Conservation (phyloP, 192 early-diverging fungal species). For the Mortierella hygrophila region DNA sequence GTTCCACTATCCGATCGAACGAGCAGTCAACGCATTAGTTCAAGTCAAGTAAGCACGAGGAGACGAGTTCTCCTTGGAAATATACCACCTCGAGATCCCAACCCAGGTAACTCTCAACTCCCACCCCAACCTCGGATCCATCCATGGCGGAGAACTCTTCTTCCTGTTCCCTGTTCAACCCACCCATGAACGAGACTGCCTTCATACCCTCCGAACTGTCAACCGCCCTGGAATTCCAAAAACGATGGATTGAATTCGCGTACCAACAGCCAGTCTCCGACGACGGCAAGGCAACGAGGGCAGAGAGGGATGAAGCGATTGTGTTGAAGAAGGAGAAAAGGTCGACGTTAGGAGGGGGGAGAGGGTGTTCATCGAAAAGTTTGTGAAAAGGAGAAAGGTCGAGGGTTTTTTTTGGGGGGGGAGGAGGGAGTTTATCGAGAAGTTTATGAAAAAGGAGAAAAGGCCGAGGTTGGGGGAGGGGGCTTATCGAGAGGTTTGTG, state of each 20-base stretch:
- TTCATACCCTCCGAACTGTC: neutral
- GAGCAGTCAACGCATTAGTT: neutral
- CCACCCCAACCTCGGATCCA: slow-evolving; percentile 15
- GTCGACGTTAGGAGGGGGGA: neutral
- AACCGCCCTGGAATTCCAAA: slow-evolving; percentile 22
- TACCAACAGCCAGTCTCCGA: slow-evolving; percentile 5
- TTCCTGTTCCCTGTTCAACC: slow-evolving; percentile 27
- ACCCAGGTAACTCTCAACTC: neutral
- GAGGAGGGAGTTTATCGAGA: too few species aligned
- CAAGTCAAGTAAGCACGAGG: neutral
- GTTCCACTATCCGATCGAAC: slow-evolving; percentile 8
- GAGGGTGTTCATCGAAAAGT: too few species aligned
- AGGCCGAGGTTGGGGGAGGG: neutral
- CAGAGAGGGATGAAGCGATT: slow-evolving; percentile 2
- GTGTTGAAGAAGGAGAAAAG: neutral
- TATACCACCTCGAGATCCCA: slow-evolving; percentile 18
- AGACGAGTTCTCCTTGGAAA: neutral
- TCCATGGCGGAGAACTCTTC: slow-evolving; percentile 25
- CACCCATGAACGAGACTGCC: slow-evolving; percentile 3
- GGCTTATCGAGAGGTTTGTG: neutral
- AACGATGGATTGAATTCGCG: slow-evolving; percentile 26
- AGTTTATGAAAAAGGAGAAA: too few species aligned
- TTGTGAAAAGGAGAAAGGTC: too few species aligned
- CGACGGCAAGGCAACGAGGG: neutral
- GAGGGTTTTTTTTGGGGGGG: too few species aligned